Evolutionary conservation across 257 asterid genomes (phyloP), one percentile per base, ranked within the genome.

Genomic region (Paraleonurus japonicus): DNA sequence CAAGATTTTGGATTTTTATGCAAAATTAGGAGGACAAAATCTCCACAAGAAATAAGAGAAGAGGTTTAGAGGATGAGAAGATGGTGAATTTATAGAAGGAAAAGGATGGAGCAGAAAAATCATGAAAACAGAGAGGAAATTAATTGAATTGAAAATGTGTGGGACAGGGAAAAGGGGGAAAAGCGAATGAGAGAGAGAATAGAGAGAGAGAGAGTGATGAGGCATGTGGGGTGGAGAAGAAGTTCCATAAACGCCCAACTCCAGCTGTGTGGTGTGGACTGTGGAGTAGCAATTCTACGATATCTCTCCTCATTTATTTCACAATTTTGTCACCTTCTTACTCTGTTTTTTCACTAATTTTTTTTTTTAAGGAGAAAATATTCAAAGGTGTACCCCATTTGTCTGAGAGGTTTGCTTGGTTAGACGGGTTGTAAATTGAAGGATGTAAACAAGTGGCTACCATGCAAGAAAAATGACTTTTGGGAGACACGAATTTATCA

Each of bases 141-240:
- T 43, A 15, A 57, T 57, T 68, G 16, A 57, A 11, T 13, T 45
- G 19, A 45, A 47, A 47, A 47, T 70, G 13, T 17, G 35, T 22
- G 28, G 19, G 22, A n/a, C 4, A 5, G 6, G 1, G 53, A 45
- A 23, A 57, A 59, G 5, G 10, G 53, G 43, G 4, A 63, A 62
- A 41, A 32, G 55, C n/a, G n/a, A n/a, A n/a, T n/a, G n/a, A n/a
- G n/a, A n/a, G n/a, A n/a, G n/a, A n/a, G n/a, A n/a, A n/a, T n/a
- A n/a, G n/a, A n/a, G n/a, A n/a, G 30, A 51, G 72, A 43, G 60
- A 3, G 43, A 37, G 33, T 41, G 79, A 75, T 74, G 65, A 76
- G 80, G n/a, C 72, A 69, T 70, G 76, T 76, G 76, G 69, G 76
- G 72, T 13, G 73, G 76, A 35, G 71, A 68, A 50, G 58, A 47